phyloP scores from a whole-genome alignment of 371 early-diverging fungal genomes.

The Umbelopsis sp. region DNA sequence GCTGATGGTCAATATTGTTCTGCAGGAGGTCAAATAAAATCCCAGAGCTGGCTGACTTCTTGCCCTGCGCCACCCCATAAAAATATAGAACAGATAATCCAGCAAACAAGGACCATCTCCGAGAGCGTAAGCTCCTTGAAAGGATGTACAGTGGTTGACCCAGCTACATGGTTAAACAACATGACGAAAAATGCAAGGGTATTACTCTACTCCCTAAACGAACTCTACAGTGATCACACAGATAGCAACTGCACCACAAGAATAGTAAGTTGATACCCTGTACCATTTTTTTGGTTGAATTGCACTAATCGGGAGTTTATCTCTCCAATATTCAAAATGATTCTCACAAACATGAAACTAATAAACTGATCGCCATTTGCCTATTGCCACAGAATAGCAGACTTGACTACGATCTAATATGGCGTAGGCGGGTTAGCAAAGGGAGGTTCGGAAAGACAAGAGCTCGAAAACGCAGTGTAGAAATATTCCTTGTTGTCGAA shows the following conservation, averaged over 20 bases:
- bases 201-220: neutral
- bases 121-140: neutral
- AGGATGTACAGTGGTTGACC: too few relatives aligned
- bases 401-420: neutral
- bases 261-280: too few relatives aligned
- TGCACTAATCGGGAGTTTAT: neutral
- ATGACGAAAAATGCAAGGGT: neutral
- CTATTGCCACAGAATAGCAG: neutral
- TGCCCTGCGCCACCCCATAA: neutral
- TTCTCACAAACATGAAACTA: neutral
- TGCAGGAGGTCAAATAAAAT: neutral
- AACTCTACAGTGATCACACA: neutral
- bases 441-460: neutral
- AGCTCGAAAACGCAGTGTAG: slow-evolving; percentile 17
- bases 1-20: neutral
- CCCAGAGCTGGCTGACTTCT: neutral
- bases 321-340: neutral
- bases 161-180: neutral
- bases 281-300: too few relatives aligned
- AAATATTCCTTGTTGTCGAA: too few relatives aligned
- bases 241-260: neutral
- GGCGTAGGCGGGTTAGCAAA: neutral
- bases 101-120: neutral
- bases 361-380: neutral
- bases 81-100: neutral